These are phyloP conservation scores for Seiridium unicorne DNA, from an alignment of 2,329 filamentous ascomycete genomes.

Conservation along the genomic window DNA sequence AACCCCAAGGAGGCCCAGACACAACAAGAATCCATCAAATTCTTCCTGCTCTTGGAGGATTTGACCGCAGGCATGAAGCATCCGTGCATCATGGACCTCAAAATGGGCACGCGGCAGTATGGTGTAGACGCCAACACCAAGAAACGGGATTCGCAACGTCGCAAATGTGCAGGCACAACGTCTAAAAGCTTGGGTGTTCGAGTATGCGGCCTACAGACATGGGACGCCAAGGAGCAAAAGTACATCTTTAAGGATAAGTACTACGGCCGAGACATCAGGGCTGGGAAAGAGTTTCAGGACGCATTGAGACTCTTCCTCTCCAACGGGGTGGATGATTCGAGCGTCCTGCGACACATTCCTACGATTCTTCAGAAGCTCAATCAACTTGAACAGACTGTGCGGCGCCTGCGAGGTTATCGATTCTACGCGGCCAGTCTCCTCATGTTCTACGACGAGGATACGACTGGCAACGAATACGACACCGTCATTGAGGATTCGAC, in stretches of 20 bases:
- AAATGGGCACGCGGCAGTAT: constrained; percentile 98
- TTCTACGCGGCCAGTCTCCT: constrained; percentile 95
- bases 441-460: constrained; percentile 93
- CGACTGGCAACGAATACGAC: constrained; percentile 51
- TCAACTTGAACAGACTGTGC: constrained; percentile 80
- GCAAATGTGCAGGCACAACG: constrained; percentile 90
- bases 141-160: constrained; percentile 88
- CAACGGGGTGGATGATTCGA: constrained; percentile 78
- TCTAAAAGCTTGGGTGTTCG: constrained; percentile 89
- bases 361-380: constrained; percentile 80
- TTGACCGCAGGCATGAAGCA: constrained; percentile 94
- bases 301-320: constrained; percentile 88
- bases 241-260: constrained; percentile 99
- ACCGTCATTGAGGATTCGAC: constrained; percentile 55
- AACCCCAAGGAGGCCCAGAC: constrained; percentile 77
- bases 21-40: constrained; percentile 67
- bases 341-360: constrained; percentile 84
- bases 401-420: constrained; percentile 77
- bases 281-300: constrained; percentile 83
- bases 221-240: constrained; percentile 78
- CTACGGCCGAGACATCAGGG: constrained; percentile 84
- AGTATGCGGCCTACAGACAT: constrained; percentile 93
- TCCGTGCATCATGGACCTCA: constrained; percentile 94
- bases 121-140: constrained; percentile 88
- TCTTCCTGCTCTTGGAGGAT: constrained; percentile 91